Evolutionary conservation across 345 rosid genomes (phyloP), one percentile per base, ranked within the genome.

Genomic region (Diplotaxis tenuifolia): DNA sequence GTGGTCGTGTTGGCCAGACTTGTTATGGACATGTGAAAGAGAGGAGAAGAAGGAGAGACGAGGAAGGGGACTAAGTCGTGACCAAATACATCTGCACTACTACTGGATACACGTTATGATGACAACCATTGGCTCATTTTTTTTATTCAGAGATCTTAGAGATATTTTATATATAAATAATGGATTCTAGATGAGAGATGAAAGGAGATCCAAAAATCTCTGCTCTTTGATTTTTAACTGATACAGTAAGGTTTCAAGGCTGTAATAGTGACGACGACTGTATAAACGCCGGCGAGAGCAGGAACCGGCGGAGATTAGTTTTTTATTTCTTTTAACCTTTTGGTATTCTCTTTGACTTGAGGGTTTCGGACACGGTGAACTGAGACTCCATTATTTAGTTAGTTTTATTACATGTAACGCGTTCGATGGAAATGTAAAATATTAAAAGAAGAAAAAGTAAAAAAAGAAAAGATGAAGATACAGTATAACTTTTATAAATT

Each of bases 21-120:
- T 42, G 55, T 71, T 9, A 64, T 60, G 73, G 21, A 16, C 72
- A 73, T 45, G n/a, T 72, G 76, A 54, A 50, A 65, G 25, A 31
- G 61, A 38, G 58, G 0, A 69, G 76, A 23, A 64, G 32, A 42
- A 74, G 70, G 68, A 52, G 71, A 58, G 72, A 76, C 54, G 67
- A 58, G 65, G 61, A 65, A 72, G 74, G 25, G 49, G 81, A 83
- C 85, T 62, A 38, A 78, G 86, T 87, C 80, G 86, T 73, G 86
- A 79, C 72, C 78, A 82, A 76, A 73, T 75, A 78, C 74, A 67
- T 80, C 28, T 80, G 81, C 84, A 84, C 11, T 73, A 65, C 66
- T 57, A 62, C 28, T 25, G 5, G n/a, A 73, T 58, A 9, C 79
- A 74, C 77, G 77, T 78, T 67, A 78, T 67, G 72, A 59, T 77